These are phyloP conservation scores for Arctostaphylos glauca DNA, from an alignment of 148 eudicot species.

Conservation along the genomic window DNA sequence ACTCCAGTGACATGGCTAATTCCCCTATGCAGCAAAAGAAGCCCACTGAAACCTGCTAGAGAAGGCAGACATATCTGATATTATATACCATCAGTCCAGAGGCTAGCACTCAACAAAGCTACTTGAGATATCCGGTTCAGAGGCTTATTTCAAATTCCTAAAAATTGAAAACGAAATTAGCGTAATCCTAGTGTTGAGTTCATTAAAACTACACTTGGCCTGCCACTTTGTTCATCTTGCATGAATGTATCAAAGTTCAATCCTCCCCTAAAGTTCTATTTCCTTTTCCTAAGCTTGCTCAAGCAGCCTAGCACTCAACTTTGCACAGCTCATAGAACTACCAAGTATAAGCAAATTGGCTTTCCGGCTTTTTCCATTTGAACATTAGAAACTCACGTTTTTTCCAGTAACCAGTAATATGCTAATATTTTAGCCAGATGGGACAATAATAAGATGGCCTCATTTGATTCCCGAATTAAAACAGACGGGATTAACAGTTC, in stretches of 20 bases:
- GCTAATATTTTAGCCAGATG: neutral
- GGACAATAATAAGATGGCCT: neutral
- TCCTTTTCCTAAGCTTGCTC: neutral
- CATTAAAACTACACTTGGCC: neutral
- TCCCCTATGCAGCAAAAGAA: neutral
- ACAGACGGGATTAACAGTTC: no score
- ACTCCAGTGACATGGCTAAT: neutral
- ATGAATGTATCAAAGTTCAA: neutral
- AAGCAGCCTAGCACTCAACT: neutral
- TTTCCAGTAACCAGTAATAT: neutral
- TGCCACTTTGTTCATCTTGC: neutral
- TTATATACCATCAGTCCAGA: no score
- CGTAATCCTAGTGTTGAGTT: neutral
- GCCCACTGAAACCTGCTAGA: neutral
- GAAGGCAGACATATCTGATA: no score
- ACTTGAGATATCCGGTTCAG: neutral
- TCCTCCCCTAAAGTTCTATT: neutral
- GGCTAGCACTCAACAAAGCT: neutral
- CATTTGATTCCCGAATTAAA: no score
- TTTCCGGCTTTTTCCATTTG: neutral
- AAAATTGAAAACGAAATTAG: neutral
- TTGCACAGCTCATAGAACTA: neutral
- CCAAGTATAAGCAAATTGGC: neutral
- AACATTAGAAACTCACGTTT: no score
- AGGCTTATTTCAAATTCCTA: neutral